Evolutionary conservation across 2,329 filamentous ascomycete genomes (phyloP).

Genomic region (Macrophomina pseudophaseolina): DNA sequence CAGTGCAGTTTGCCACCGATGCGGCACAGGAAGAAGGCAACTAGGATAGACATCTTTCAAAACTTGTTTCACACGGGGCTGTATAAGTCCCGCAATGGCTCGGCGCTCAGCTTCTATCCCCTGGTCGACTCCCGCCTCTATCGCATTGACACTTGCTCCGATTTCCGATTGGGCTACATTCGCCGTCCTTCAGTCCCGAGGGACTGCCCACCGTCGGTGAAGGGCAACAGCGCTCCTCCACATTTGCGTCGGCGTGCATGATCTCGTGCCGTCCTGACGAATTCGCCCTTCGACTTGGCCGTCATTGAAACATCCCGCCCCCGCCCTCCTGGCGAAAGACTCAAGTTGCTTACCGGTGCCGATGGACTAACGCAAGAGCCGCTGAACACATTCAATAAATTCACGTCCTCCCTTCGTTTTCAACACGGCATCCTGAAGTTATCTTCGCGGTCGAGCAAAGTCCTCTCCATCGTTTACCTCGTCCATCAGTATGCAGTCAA

Average conservation of each 20-base stretch:
- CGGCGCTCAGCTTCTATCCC: background rate
- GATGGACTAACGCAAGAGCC: background rate
- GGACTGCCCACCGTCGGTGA: background rate
- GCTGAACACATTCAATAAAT: background rate
- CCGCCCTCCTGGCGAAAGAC: background rate
- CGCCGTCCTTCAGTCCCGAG: background rate
- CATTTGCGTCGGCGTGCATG: background rate
- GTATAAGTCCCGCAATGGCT: background rate
- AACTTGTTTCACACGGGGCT: slow-evolving; percentile 1
- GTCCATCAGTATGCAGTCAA: slow-evolving; percentile 4
- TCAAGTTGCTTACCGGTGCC: background rate
- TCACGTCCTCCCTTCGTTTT: background rate
- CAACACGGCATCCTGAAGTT: background rate
- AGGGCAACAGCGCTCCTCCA: background rate
- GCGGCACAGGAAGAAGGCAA: slow-evolving; percentile 1
- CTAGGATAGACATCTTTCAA: background rate
- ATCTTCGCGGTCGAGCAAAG: no score
- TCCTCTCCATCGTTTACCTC: background rate
- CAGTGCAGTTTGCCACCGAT: slow-evolving; percentile 8
- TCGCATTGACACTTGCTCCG: background rate
- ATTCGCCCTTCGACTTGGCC: background rate
- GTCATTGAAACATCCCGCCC: background rate
- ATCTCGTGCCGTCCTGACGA: background rate
- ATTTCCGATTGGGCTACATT: background rate
- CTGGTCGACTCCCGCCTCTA: background rate